Conservation (phyloP, 345 rosid genomes). For the Sisymbrium irio region DNA sequence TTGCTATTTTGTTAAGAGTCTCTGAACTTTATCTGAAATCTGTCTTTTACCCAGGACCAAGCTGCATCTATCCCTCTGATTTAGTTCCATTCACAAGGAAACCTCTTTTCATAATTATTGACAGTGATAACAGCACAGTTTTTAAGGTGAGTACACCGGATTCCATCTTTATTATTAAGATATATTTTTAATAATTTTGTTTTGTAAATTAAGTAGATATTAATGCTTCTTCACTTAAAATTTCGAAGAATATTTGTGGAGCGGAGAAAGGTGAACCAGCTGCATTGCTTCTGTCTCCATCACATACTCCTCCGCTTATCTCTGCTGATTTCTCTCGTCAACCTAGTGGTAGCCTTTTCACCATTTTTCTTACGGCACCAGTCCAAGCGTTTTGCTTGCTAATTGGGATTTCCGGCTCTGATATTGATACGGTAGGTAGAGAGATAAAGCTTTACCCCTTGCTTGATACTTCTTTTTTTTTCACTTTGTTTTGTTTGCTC, state of each 20-base stretch:
- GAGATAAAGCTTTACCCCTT: background rate
- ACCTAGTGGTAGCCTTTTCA: constrained; percentile 75
- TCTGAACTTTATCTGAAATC: background rate
- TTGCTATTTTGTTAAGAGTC: background rate
- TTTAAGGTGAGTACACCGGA: constrained; percentile 54
- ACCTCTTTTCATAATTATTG: constrained; percentile 76
- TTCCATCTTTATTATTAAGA: constrained; percentile 15
- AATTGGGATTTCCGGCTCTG: constrained; percentile 69
- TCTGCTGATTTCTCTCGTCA: constrained; percentile 59
- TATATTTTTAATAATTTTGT: constrained; percentile 8
- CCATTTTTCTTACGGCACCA: constrained; percentile 83
- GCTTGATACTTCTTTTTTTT: constrained; percentile 3
- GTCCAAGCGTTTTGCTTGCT: constrained; percentile 82
- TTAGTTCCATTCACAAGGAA: constrained; percentile 88
- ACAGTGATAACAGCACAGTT: constrained; percentile 68
- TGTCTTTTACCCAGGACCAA: constrained; percentile 52
- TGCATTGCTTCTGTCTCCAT: constrained; percentile 83
- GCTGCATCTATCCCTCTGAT: constrained; percentile 79
- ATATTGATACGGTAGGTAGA: constrained; percentile 66
- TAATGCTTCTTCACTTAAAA: background rate
- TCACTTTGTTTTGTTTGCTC: constrained; percentile 1
- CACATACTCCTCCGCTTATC: constrained; percentile 46
- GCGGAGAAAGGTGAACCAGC: constrained; percentile 96
- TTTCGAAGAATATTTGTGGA: constrained; percentile 63
- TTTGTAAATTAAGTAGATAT: background rate